Base-by-base conservation (phyloP, 495 filamentous ascomycete genomes). In the Penicillium angulare region DNA sequence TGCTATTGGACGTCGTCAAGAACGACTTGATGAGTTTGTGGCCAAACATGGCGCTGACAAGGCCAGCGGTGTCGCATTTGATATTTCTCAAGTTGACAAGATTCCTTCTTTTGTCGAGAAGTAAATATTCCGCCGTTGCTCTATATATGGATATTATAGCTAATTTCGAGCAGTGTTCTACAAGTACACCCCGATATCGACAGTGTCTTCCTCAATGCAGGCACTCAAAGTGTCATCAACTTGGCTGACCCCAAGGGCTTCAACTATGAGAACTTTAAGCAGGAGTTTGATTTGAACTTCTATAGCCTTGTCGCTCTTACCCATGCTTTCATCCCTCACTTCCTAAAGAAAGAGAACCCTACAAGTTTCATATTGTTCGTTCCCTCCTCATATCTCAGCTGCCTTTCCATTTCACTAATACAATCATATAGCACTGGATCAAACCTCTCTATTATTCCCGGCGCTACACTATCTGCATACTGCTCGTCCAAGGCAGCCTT, bases 241-340 rank as follows among this genome's bases (percentile, higher is more conserved):
- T 84, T 88, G 66, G 65, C 76, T 7, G 69, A 77, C 16, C 84
- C 84, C 0, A 64, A 66, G 8, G 68, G 59, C 6, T 73, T 87
- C 46, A 73, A 85, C 51, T 66, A 89, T 1, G 53, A 65, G 0
- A 35, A 67, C 0, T 63, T 85, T 15, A 64, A 76, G 9, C 43
- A 64, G 0, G 84, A 88, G 59, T 43, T 88, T 23, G 66, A 66
- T 6, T 82, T 83, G 6, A 89, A 90, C 67, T 89, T 87, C 61
- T 74, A 76, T 10, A 76, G 83, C 18, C 72, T 77, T 29, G 58
- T 90, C 4, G 71, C 81, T 53, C 72, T 87, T 3, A 74, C 76
- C 6, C 74, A 80, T 20, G 76, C 75, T 2, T 83, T 89, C 56
- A 69, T 87, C 3, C 84, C 86, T 0, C 76, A 79, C 54, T 69